A percentile compares a stretch with the other conserved stretches of the same genome.
These are phyloP conservation scores for Fusarium mexicanum DNA, from an alignment of 2,329 filamentous ascomycete species.

Conservation along the genomic window DNA sequence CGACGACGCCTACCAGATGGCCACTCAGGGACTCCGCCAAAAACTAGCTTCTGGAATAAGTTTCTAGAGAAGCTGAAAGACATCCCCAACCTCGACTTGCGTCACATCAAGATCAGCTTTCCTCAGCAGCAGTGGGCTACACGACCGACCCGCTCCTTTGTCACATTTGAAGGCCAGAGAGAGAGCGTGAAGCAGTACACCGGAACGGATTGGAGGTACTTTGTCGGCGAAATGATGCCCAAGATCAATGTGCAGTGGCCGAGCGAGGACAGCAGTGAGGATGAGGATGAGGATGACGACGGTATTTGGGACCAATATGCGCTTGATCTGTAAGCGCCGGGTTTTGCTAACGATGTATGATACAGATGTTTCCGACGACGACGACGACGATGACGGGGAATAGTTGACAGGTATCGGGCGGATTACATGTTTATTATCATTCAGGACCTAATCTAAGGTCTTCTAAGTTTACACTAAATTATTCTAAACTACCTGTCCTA, in stretches of 20 bases:
- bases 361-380: slow-evolving; percentile 16
- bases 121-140: slow-evolving; percentile 42
- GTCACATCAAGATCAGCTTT: slow-evolving; percentile 46
- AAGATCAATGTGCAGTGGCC: slow-evolving; percentile 24
- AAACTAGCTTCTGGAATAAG: slow-evolving; percentile 51
- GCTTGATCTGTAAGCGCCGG: slow-evolving; percentile 34
- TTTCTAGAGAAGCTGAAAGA: slow-evolving; percentile 51
- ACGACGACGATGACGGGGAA: slow-evolving; percentile 1
- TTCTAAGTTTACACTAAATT: not conserved
- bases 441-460: not conserved
- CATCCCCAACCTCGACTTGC: slow-evolving; percentile 47
- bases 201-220: slow-evolving; percentile 50
- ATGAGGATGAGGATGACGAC: slow-evolving; percentile 31
- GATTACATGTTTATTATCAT: not conserved
- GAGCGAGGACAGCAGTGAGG: slow-evolving; percentile 22
- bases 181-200: slow-evolving; percentile 39
- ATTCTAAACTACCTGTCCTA: not conserved
- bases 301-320: slow-evolving; percentile 45
- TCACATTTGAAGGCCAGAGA: slow-evolving; percentile 23
- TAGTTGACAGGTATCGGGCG: not conserved
- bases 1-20: slow-evolving; percentile 17
- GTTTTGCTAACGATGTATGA: slow-evolving; percentile 26
- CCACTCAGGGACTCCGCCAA: slow-evolving; percentile 1
- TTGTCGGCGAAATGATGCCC: slow-evolving; percentile 45
- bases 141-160: not conserved